Percentiles rank a stretch among this genome's conserved stretches.
Evolutionary conservation across 1,139 yeast genomes (phyloP).

Genomic region (Scheffersomyces parashehatae): DNA sequence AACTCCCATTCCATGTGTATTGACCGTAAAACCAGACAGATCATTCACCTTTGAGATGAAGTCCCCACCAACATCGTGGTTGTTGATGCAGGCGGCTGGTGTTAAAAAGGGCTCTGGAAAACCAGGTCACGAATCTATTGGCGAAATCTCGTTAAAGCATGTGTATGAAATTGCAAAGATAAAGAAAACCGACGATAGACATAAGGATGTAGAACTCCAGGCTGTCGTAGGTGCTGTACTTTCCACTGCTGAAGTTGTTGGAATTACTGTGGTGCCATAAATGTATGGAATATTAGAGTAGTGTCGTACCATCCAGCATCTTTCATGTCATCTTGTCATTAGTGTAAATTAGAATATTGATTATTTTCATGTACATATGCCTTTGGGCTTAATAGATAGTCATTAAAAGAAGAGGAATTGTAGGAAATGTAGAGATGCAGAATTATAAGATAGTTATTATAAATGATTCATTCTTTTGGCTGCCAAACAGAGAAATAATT

Average conservation of each 20-base stretch:
- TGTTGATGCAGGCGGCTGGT: constrained; percentile 80
- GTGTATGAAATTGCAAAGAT: constrained; percentile 93
- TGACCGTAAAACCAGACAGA: constrained; percentile 91
- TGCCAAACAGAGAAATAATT: too few relatives aligned
- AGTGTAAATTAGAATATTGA: too few relatives aligned
- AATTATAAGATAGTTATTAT: too few relatives aligned
- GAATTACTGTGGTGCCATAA: constrained; percentile 76
- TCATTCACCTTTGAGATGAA: constrained; percentile 82
- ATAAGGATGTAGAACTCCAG: constrained; percentile 67
- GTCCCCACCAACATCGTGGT: constrained; percentile 90
- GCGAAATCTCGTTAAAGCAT: constrained; percentile 81
- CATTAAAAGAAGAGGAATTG: too few relatives aligned
- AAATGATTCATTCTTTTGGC: too few relatives aligned
- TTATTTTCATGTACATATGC: too few relatives aligned
- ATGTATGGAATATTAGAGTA: constrained; percentile 10
- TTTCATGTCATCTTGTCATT: too few relatives aligned
- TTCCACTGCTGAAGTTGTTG: constrained; percentile 86
- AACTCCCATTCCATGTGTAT: constrained; percentile 82
- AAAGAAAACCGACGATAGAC: constrained; percentile 83
- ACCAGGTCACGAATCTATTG: constrained; percentile 55
- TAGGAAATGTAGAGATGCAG: too few relatives aligned
- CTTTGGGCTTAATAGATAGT: too few relatives aligned
- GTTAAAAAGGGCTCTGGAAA: constrained; percentile 74
- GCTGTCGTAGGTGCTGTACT: constrained; percentile 80
- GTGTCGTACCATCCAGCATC: too few relatives aligned